These are phyloP conservation scores for Apostasia shenzhenica DNA, from an alignment of 106 monocot genomes.

Conservation along the genomic window DNA sequence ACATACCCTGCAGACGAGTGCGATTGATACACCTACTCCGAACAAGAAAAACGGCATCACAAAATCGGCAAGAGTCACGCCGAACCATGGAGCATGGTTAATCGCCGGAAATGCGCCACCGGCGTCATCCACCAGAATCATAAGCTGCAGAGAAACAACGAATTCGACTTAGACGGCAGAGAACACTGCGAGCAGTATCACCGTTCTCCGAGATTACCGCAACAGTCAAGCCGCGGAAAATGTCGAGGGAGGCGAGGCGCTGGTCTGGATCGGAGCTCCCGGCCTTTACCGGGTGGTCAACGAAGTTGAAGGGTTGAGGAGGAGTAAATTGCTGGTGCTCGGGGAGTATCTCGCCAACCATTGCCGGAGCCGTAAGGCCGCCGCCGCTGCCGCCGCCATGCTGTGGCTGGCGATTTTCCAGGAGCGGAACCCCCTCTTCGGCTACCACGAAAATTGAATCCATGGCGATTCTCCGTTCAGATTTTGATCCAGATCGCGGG, in stretches of 20 bases:
- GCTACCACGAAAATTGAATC: slow-evolving; percentile 23
- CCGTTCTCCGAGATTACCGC: slow-evolving; percentile 28
- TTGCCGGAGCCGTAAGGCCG: background rate
- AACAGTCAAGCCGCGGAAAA: slow-evolving; percentile 91
- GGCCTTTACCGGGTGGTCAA: background rate
- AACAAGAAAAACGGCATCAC: slow-evolving; percentile 96
- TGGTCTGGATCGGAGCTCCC: background rate
- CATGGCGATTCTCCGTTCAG: slow-evolving; percentile 8
- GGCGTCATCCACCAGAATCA: slow-evolving; percentile 92
- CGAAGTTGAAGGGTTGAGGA: slow-evolving; percentile 2
- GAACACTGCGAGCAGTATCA: background rate
- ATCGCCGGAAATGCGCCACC: slow-evolving; percentile 82
- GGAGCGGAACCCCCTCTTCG: slow-evolving; percentile 32
- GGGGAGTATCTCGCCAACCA: slow-evolving; percentile 35
- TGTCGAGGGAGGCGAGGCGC: slow-evolving; percentile 78
- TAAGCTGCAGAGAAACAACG: slow-evolving; percentile 37
- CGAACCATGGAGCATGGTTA: slow-evolving; percentile 88
- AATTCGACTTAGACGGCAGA: background rate
- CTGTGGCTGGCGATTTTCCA: slow-evolving; percentile 6
- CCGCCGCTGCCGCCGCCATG: background rate
- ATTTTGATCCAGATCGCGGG: no score
- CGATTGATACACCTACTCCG: slow-evolving; percentile 70
- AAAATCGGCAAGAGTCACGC: slow-evolving; percentile 82
- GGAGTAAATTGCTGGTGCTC: slow-evolving; percentile 8
- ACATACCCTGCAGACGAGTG: slow-evolving; percentile 70